These are phyloP conservation scores for Xerocomus tenax DNA, from an alignment of 1,284 basidiomycete species.

Conservation along the genomic window DNA sequence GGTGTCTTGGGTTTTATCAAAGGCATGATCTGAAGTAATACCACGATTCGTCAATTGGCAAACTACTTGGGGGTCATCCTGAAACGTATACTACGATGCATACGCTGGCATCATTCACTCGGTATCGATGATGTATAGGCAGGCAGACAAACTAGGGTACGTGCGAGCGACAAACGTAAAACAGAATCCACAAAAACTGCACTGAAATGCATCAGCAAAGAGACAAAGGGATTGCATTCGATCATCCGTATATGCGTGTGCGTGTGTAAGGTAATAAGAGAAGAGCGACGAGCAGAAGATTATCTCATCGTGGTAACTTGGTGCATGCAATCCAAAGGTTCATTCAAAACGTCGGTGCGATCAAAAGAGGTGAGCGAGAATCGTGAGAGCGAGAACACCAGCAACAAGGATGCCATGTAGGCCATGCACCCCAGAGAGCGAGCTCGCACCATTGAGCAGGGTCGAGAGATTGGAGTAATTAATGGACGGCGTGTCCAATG, in stretches of 20 bases:
- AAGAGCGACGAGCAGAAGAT: neutral
- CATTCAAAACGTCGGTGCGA: neutral
- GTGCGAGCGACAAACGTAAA: neutral
- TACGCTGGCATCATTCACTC: neutral
- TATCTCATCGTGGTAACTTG: neutral
- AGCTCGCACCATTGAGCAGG: slow-evolving; percentile 34
- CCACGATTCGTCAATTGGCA: neutral
- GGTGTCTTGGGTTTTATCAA: too few species aligned
- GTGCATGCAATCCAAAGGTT: neutral
- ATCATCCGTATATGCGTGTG: neutral
- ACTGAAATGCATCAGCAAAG: neutral
- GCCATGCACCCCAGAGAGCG: slow-evolving; percentile 7
- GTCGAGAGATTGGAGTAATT: slow-evolving; percentile 49
- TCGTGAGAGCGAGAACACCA: slow-evolving; percentile 17
- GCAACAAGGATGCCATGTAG: slow-evolving; percentile 13
- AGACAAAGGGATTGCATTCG: neutral
- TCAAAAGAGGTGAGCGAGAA: slow-evolving; percentile 26
- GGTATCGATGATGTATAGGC: neutral
- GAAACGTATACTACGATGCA: neutral
- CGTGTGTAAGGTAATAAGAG: neutral
- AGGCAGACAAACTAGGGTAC: neutral
- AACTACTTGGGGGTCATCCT: neutral
- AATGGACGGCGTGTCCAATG: slow-evolving; percentile 44
- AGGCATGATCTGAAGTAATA: too few species aligned
- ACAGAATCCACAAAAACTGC: neutral